These are phyloP conservation scores for Fraxinus dipetala DNA, from an alignment of 305 asterid species.

Conservation along the genomic window DNA sequence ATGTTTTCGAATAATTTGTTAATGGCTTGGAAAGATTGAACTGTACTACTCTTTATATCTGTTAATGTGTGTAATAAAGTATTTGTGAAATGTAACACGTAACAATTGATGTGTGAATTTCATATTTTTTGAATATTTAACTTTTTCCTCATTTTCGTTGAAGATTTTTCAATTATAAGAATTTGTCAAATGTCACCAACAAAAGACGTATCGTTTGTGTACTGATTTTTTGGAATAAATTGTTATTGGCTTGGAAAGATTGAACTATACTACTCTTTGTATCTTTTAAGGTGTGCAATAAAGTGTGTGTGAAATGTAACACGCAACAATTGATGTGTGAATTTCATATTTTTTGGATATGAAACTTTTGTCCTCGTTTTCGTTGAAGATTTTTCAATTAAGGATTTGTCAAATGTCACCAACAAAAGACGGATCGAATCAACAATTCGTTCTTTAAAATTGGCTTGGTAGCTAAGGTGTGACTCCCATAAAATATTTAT, in stretches of 20 bases:
- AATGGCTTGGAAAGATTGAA: neutral
- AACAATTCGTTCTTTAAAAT: neutral
- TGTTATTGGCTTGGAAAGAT: neutral
- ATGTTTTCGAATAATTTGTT: neutral
- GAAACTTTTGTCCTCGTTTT: neutral
- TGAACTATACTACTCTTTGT: neutral
- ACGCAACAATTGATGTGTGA: neutral
- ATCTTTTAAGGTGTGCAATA: neutral
- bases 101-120: neutral
- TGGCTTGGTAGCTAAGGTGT: neutral
- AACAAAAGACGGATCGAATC: constrained; percentile 25
- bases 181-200: constrained; percentile 27
- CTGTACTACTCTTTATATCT: neutral
- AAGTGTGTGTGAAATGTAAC: neutral
- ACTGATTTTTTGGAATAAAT: neutral
- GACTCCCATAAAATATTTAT: neutral
- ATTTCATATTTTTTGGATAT: neutral
- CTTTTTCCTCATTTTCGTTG: neutral
- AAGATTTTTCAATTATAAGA: neutral
- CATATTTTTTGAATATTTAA: neutral
- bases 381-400: neutral
- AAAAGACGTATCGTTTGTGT: constrained; percentile 12
- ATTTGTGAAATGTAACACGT: neutral
- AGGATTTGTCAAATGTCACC: constrained; percentile 26
- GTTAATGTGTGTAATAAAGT: neutral